Base-by-base conservation (phyloP, 352 stramenopile species). In the Plasmopara viticola region DNA sequence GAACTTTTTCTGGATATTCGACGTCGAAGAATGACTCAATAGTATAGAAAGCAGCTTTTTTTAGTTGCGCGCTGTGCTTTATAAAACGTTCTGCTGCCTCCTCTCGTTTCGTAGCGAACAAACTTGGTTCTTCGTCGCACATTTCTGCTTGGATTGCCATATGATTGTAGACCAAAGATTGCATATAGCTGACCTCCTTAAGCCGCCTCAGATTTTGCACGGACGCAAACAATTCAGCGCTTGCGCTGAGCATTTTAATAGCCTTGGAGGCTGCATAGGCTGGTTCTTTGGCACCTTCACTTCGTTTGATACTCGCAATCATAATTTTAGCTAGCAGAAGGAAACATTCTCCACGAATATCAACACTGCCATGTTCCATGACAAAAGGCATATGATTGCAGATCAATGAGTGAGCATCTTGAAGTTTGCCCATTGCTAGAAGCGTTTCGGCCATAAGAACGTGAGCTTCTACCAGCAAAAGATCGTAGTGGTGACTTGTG, bases 381-480 rank as follows among this genome's bases (percentile, higher is more conserved):
- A 84, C 66, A 12, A 87, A 29, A 12, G 72, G 51, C 75, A 88
- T 87, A 41, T 88, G 72, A 15, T 77, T 58, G 7, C 74, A 61
- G 12, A 90, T 51, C 13, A 90, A 53, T 17, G 67, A 42, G 7
- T 74, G 48, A 0, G 80, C 74, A 30, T 82, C 65, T 28, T 66
- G 54, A 13, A 64, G 29, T 18, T 74, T 79, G 6, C 75, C 78
- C 70, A 87, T 86, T 5, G 66, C 53, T 2, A 89, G 54, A 12
- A 82, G 75, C 6, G 87, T 66, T 35, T 90, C 76, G 10, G 73
- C 72, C 42, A 90, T 72, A 6, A 76, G 54, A 29, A 87, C 42
- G 54, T 90, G 74, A 14, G 74, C 65, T 51, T 86, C 72, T 5
- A 67, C 67, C 6, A 86, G 39, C 15, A 91, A 52, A 6, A 87